A percentile compares a stretch with the other conserved stretches of the same genome.
phyloP scores from a whole-genome alignment of 2,329 filamentous ascomycete species.

The Penicillium sp. region DNA sequence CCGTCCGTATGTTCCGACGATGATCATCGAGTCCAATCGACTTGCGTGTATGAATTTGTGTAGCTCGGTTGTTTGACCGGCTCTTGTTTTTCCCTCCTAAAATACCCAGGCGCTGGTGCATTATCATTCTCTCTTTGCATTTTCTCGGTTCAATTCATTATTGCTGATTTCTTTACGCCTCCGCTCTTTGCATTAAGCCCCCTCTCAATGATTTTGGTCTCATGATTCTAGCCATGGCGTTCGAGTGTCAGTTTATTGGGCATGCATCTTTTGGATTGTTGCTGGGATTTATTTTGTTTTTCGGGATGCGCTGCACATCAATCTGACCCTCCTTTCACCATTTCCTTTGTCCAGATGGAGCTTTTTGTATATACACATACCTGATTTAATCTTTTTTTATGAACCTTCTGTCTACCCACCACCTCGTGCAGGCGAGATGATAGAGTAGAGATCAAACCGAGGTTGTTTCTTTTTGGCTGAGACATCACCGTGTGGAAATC shows the following conservation, averaged over 20 bases:
- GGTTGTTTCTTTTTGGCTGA: no score
- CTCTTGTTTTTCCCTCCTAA: conserved; percentile 22
- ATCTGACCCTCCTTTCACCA: conserved; percentile 1
- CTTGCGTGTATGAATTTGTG: conserved; percentile 18
- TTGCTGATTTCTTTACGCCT: conserved; percentile 1
- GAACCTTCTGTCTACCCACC: background rate
- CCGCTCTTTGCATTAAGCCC: conserved; percentile 18
- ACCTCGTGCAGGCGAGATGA: no score
- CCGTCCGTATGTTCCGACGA: conserved; percentile 38
- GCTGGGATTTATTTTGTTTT: conserved; percentile 1
- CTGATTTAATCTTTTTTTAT: background rate
- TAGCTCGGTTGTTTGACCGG: conserved; percentile 19
- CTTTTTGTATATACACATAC: conserved; percentile 14
- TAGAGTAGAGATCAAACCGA: no score
- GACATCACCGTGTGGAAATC: no score
- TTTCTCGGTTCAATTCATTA: conserved; percentile 1
- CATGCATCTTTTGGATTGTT: conserved; percentile 4
- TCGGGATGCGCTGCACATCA: conserved; percentile 3
- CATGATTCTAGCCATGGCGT: conserved; percentile 13
- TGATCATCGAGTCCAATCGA: conserved; percentile 9
- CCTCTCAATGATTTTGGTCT: conserved; percentile 7
- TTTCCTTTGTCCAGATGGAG: conserved; percentile 25
- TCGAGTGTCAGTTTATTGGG: conserved; percentile 8
- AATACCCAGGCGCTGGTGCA: conserved; percentile 35
- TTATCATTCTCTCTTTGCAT: conserved; percentile 15